Evolutionary conservation across 768 basidiomycete species (phyloP).

Genomic region (Termitomyces sp.): DNA sequence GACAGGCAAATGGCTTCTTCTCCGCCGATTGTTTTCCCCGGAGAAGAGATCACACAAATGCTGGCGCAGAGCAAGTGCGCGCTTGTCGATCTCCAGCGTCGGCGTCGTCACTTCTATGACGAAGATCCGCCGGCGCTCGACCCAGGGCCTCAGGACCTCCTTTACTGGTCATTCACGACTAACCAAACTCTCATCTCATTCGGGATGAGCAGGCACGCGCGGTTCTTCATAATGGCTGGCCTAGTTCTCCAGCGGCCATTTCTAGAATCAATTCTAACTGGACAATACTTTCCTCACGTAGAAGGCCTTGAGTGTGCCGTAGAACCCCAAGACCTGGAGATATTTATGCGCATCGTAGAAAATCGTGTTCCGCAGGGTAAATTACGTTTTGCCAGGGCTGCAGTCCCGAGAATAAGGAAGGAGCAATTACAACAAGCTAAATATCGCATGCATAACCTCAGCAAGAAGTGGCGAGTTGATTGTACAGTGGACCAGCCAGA

Average conservation of each 20-base stretch:
- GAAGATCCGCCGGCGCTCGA: background rate
- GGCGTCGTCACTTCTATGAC: conserved; percentile 3
- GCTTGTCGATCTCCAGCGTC: conserved; percentile 2
- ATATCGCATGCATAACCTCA: background rate
- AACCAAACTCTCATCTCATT: background rate
- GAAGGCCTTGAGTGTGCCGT: conserved; percentile 4
- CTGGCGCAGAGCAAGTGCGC: background rate
- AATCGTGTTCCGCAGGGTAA: background rate
- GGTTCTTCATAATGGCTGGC: background rate
- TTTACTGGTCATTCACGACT: background rate
- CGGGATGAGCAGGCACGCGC: background rate
- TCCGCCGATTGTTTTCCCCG: background rate
- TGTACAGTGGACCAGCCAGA: background rate
- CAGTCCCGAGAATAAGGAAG: background rate
- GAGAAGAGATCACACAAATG: background rate
- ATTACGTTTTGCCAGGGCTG: background rate
- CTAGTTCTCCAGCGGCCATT: background rate
- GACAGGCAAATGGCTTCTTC: background rate
- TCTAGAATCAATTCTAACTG: background rate
- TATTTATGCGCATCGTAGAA: background rate
- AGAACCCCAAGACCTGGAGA: background rate
- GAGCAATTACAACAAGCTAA: background rate
- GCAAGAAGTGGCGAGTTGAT: background rate
- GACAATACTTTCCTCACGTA: background rate
- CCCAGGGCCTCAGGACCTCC: conserved; percentile 1